Conservation (phyloP, 306 rosid genomes). For the Carpinus viminea region DNA sequence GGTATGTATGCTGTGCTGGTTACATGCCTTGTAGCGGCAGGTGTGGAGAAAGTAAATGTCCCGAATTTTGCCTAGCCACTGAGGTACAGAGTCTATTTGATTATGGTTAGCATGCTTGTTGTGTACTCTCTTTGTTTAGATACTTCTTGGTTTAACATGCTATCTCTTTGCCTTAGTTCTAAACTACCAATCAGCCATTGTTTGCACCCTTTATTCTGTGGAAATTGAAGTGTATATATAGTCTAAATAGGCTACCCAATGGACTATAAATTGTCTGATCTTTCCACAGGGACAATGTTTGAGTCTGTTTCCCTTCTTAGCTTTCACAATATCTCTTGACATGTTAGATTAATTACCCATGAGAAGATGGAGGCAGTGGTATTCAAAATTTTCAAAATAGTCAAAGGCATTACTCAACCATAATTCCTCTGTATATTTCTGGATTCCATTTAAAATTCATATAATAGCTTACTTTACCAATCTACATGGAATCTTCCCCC, state of each 20-base stretch:
- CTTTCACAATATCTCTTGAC: not conserved
- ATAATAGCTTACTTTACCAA: not conserved
- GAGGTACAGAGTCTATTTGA: conserved; percentile 57
- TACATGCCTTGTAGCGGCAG: conserved; percentile 96
- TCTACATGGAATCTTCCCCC: not conserved
- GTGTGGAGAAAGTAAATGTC: conserved; percentile 87
- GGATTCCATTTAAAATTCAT: not conserved
- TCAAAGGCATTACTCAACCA: not conserved
- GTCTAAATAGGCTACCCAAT: not conserved
- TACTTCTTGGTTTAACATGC: not conserved
- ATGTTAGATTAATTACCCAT: not conserved
- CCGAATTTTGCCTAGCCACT: conserved; percentile 78
- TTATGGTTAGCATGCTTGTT: not conserved
- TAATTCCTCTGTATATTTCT: not conserved
- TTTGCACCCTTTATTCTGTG: not conserved
- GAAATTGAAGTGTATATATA: not conserved
- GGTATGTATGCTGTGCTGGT: conserved; percentile 92
- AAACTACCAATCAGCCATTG: not conserved
- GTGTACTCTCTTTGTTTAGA: not conserved
- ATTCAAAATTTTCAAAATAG: not conserved
- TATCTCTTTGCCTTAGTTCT: not conserved
- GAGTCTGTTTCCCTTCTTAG: not conserved
- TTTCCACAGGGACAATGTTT: too few species aligned
- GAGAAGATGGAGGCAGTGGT: not conserved
- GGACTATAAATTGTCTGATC: not conserved